These are phyloP conservation scores for Cenchrus purpureus DNA, from an alignment of 176 grass and related monocot genomes.

Conservation along the genomic window DNA sequence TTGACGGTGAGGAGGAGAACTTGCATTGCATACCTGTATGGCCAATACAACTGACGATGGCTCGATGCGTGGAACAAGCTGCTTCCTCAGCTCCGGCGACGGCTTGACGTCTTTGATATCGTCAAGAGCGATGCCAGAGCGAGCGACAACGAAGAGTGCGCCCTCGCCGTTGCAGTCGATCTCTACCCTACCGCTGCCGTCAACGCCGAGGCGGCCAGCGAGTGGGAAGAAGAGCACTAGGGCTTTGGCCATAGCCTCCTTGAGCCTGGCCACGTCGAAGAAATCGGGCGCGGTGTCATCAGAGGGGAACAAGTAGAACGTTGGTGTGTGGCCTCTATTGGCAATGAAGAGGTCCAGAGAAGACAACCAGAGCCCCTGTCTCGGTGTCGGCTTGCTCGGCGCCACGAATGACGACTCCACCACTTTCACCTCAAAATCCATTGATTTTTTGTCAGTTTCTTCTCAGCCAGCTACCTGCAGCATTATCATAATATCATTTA, in stretches of 20 bases:
- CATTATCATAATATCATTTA: too few species aligned
- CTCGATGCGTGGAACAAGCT: constrained; percentile 24
- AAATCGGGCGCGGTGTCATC: neutral
- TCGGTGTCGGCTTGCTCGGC: constrained; percentile 35
- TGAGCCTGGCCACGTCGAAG: neutral
- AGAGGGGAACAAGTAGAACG: constrained; percentile 41
- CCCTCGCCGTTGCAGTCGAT: constrained; percentile 55
- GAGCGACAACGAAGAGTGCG: constrained; percentile 48
- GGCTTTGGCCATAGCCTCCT: neutral
- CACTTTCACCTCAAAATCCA: constrained; percentile 24
- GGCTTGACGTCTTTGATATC: constrained; percentile 32
- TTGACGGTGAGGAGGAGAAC: too few species aligned
- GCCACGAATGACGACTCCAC: constrained; percentile 20
- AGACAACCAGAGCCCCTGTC: constrained; percentile 34
- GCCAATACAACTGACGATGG: too few species aligned
- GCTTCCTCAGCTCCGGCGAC: constrained; percentile 14
- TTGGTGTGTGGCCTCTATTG: constrained; percentile 31
- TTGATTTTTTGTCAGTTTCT: neutral
- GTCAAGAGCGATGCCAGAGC: neutral
- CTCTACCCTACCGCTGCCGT: neutral
- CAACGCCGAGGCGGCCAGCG: neutral
- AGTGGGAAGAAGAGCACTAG: neutral
- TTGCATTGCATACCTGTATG: too few species aligned
- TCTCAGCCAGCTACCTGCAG: too few species aligned
- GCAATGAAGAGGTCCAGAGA: constrained; percentile 26